Percentiles rank a stretch among this genome's conserved stretches.
phyloP scores from a whole-genome alignment of 2,329 filamentous ascomycete species.

The Xylariaceae sp. region DNA sequence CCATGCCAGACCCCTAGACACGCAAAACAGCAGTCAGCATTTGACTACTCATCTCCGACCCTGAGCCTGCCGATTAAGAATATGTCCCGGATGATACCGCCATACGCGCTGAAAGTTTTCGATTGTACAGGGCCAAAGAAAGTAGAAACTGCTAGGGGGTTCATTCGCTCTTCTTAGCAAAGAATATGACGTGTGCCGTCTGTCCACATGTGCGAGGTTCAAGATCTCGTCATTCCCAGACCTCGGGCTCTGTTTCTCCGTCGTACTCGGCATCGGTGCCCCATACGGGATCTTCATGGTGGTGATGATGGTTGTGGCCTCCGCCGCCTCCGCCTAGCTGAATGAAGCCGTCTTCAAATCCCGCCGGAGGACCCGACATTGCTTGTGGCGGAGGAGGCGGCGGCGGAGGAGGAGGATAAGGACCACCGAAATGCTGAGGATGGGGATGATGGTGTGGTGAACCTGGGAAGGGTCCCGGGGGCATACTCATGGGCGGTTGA shows the following conservation, averaged over 20 bases:
- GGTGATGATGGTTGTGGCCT: constrained; percentile 12
- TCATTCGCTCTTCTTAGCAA: no score
- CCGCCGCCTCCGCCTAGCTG: constrained; percentile 22
- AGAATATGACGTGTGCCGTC: no score
- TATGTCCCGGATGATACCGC: no score
- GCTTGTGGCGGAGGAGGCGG: constrained; percentile 13
- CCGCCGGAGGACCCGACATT: constrained; percentile 12
- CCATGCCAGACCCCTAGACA: no score
- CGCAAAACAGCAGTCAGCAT: no score
- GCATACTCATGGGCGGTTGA: constrained; percentile 2
- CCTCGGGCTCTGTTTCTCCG: constrained; percentile 4
- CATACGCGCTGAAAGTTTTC: no score
- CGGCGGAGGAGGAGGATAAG: constrained; percentile 13
- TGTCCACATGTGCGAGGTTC: no score
- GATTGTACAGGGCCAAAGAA: no score
- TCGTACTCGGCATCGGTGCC: constrained; percentile 6
- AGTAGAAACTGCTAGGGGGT: no score
- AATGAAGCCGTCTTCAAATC: constrained; percentile 29
- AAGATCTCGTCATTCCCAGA: constrained; percentile 6
- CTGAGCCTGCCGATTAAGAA: no score
- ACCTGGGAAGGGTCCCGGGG: constrained; percentile 3
- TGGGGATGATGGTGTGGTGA: constrained; percentile 6
- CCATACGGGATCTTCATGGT: constrained; percentile 15
- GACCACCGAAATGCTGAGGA: constrained; percentile 11
- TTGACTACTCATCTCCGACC: no score